phyloP scores from a whole-genome alignment of 768 basidiomycete genomes.

The Agaricus blazei region DNA sequence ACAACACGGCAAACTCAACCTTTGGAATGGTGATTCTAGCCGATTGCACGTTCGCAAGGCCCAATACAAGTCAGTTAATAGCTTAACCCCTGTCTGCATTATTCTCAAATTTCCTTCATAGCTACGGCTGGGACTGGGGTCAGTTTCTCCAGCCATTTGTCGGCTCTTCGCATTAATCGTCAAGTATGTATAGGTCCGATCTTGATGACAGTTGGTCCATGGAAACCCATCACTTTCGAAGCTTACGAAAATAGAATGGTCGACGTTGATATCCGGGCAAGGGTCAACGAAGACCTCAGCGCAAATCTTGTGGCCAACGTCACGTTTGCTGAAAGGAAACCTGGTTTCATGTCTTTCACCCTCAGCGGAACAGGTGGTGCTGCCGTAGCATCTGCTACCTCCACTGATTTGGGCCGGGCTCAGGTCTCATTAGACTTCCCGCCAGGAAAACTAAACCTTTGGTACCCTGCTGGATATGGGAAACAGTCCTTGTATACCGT shows the following conservation, averaged over 20 bases:
- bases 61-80: conserved; percentile 69
- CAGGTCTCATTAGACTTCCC: conserved; percentile 44
- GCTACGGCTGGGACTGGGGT: conserved; percentile 94
- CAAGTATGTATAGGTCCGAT: conserved; percentile 53
- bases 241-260: conserved; percentile 58
- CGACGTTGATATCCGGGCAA: conserved; percentile 58
- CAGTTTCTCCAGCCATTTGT: conserved; percentile 8
- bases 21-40: conserved; percentile 93
- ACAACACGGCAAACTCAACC: conserved; percentile 47
- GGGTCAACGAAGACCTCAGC: conserved; percentile 50
- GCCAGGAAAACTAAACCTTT: conserved; percentile 60
- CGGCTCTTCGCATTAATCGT: neutral
- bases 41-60: conserved; percentile 91
- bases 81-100: neutral
- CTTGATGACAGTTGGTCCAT: conserved; percentile 84
- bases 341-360: conserved; percentile 38
- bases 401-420: conserved; percentile 29
- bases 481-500: conserved; percentile 73
- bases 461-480: conserved; percentile 87
- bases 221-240: conserved; percentile 75
- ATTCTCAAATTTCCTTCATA: conserved; percentile 18
- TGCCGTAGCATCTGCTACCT: conserved; percentile 32
- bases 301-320: conserved; percentile 47
- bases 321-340: conserved; percentile 32
- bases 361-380: conserved; percentile 48